A percentile compares a stretch with the other conserved stretches of the same genome.
phyloP scores from a whole-genome alignment of 163 green algal genomes.

The Trebouxiophyceae sp. region DNA sequence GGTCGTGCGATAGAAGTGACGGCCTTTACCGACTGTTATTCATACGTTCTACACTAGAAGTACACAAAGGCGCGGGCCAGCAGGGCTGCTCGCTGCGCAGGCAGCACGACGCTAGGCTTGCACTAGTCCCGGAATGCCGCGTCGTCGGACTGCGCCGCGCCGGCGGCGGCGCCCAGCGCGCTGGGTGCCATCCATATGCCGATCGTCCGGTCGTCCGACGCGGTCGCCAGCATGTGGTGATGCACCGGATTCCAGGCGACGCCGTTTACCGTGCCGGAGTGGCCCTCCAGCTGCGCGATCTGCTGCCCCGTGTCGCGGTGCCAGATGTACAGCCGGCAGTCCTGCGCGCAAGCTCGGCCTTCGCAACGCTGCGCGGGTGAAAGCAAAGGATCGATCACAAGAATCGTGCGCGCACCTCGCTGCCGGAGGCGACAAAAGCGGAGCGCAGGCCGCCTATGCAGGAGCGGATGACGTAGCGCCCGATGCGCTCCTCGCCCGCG shows the following conservation, averaged over 20 bases:
- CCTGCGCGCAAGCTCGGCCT: too few species aligned
- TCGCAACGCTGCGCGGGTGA: too few species aligned
- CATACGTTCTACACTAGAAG: too few species aligned
- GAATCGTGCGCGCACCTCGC: conserved; percentile 62
- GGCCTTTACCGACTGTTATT: too few species aligned
- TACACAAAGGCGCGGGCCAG: too few species aligned
- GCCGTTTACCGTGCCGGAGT: conserved; percentile 84
- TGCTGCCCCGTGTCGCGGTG: conserved; percentile 62
- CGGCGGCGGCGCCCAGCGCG: too few species aligned
- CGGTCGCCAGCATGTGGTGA: conserved; percentile 77
- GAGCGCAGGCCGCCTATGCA: conserved; percentile 69
- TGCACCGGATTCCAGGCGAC: conserved; percentile 82
- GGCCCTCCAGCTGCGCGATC: conserved; percentile 73
- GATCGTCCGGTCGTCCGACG: conserved; percentile 78
- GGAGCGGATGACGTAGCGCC: conserved; percentile 81
- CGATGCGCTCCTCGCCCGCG: conserved; percentile 30
- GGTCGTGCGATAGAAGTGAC: too few species aligned
- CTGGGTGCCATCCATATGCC: conserved; percentile 57
- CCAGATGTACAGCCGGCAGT: conserved; percentile 82
- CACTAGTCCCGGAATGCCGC: too few species aligned
- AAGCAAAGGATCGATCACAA: too few species aligned
- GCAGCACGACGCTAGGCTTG: too few species aligned
- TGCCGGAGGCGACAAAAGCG: conserved; percentile 77
- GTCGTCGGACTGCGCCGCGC: too few species aligned
- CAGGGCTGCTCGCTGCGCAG: too few species aligned